phyloP scores from a whole-genome alignment of 495 filamentous ascomycete genomes.

The Lophiostoma macrostomum region DNA sequence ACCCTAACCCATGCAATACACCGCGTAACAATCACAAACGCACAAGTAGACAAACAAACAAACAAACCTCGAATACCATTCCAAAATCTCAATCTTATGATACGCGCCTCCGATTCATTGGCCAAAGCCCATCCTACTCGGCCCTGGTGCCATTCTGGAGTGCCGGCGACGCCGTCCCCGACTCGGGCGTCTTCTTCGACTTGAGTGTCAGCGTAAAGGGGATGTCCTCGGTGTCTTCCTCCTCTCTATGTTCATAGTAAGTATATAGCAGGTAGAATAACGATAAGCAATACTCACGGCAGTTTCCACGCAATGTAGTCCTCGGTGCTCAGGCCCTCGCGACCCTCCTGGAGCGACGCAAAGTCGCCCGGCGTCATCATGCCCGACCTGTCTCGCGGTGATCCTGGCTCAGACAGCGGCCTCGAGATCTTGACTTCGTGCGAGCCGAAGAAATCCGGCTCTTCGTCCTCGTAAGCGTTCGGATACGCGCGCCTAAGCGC shows the following conservation, averaged over 20 bases:
- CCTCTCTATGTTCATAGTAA: conserved; percentile 49
- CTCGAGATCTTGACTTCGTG: conserved; percentile 90
- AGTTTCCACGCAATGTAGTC: conserved; percentile 98
- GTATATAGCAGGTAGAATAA: not conserved
- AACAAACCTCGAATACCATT: conserved; percentile 5
- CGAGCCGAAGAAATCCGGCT: conserved; percentile 76
- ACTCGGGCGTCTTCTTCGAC: conserved; percentile 34
- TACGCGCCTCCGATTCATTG: conserved; percentile 2
- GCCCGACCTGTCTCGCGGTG: conserved; percentile 81
- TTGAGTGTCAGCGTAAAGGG: conserved; percentile 82
- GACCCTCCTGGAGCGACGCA: conserved; percentile 89
- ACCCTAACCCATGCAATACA: conserved; percentile 9
- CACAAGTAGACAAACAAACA: not conserved
- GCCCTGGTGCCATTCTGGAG: conserved; percentile 10
- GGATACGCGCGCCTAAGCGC: conserved; percentile 92
- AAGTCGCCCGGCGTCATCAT: conserved; percentile 99
- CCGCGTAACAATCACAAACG: not conserved
- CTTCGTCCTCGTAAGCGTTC: conserved; percentile 69
- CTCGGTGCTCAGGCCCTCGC: conserved; percentile 90
- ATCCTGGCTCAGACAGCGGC: conserved; percentile 89
- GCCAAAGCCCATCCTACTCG: too few relatives aligned
- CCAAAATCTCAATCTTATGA: not conserved
- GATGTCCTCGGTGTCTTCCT: conserved; percentile 93
- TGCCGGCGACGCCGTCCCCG: conserved; percentile 11
- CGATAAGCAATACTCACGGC: conserved; percentile 63